Conservation (phyloP, 345 rosid genomes). For the Populus nigra region DNA sequence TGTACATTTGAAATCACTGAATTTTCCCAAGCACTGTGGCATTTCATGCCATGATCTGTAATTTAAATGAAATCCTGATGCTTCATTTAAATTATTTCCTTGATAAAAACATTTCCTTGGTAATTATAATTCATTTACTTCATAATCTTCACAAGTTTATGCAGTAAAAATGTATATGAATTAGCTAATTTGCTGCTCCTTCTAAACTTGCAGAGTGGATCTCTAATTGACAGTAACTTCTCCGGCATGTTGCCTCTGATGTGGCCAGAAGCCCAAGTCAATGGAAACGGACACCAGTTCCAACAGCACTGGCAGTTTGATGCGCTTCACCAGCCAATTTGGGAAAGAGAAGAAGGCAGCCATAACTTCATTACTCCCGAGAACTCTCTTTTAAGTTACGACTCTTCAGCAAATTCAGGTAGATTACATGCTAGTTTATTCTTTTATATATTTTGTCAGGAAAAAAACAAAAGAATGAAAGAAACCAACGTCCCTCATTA, state of each 20-base stretch:
- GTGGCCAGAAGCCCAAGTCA: constrained; percentile 62
- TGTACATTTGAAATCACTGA: not conserved
- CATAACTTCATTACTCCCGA: constrained; percentile 49
- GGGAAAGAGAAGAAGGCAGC: constrained; percentile 69
- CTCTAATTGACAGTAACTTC: constrained; percentile 61
- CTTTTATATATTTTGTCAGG: not conserved
- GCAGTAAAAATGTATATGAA: not conserved
- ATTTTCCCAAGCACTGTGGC: not conserved
- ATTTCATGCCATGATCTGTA: not conserved
- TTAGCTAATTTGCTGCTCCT: constrained; percentile 7
- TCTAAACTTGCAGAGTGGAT: constrained; percentile 49
- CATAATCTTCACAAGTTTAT: not conserved
- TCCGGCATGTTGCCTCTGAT: constrained; percentile 56
- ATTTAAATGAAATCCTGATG: not conserved
- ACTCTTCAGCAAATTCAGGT: constrained; percentile 69
- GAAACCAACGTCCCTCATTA: not conserved
- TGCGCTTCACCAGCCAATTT: constrained; percentile 54
- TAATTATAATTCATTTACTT: not conserved
- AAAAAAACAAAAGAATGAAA: not conserved
- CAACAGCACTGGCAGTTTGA: constrained; percentile 69
- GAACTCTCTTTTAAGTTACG: constrained; percentile 62
- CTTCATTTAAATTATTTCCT: not conserved
- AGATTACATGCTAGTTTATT: not conserved
- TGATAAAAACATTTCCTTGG: not conserved
- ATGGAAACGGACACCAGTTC: constrained; percentile 56